Evolutionary conservation across 768 basidiomycete species (phyloP), one percentile per base, ranked within the genome.

Genomic region (Auricularia auricula-judae): DNA sequence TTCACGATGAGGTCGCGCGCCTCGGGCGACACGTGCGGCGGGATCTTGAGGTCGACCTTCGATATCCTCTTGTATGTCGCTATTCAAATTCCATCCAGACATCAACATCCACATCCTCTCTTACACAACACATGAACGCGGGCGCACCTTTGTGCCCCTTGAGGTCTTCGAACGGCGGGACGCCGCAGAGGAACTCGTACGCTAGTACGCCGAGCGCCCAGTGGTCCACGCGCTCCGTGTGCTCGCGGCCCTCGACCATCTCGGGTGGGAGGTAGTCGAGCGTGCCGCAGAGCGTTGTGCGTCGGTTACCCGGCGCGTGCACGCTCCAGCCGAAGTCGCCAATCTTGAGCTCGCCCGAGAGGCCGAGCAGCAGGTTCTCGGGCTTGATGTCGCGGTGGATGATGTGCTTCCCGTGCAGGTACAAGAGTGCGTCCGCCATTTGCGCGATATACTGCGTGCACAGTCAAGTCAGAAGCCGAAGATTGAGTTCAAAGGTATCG

Each of bases 351-450:
- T 98, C 96, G 47, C 96, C 96, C 69, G 94, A 93, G 70, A 98
- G 84, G 11, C 95, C 95, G 12, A 98, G 79, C 36, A 99, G 81
- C 61, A 99, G 76, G 74, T 99, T 99, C 77, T 99, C 96, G 0
- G 97, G 97, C 75, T 99, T 99, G 78, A 99, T 99, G 71, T 99
- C 97, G 36, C 97, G 86, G 74, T 99, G 97, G 62, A 98, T 99
- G 71, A 99, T 94, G 71, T 98, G 95, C 72, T 98, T 99, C 62
- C 81, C 78, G 72, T 99, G 97, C 18, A 98, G 81, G 73, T 99
- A 99, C 11, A 79, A 79, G 56, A 99, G 77, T 3, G 96, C 97
- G 74, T 98, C 96, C 10, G 95, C 90, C 96, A 99, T 98, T 73
- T 98, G 97, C 72, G 93, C 89, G 69, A 98, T 88, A 74, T 99